Evolutionary conservation across 225 moss, liverwort and hornwort genomes (phyloP).

Genomic region (Marchantia polymorpha): DNA sequence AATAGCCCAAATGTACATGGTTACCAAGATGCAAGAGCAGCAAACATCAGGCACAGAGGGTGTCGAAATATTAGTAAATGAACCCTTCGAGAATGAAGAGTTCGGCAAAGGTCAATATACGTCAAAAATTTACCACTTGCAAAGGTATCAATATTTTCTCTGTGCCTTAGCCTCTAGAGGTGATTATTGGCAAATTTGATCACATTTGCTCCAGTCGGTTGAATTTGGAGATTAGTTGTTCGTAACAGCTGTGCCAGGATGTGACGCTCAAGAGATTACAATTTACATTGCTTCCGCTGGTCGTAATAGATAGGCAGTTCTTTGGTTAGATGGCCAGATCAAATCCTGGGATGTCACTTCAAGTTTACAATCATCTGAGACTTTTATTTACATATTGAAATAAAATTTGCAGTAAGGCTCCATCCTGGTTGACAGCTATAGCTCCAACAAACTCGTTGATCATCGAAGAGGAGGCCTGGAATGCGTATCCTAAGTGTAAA

Average conservation of each 20-base stretch:
- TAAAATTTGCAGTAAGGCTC: constrained; percentile 66
- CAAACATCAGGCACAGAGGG: constrained; percentile 82
- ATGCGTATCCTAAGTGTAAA: constrained; percentile 93
- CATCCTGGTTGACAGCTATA: constrained; percentile 78
- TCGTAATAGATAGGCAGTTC: neutral
- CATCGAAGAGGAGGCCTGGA: constrained; percentile 98
- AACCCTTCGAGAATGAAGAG: constrained; percentile 79
- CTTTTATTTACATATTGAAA: neutral
- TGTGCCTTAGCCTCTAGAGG: neutral
- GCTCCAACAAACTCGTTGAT: constrained; percentile 65
- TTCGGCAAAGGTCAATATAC: constrained; percentile 88
- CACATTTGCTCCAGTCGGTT: neutral
- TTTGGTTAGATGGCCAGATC: neutral
- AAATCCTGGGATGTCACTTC: neutral
- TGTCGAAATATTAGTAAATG: constrained; percentile 79
- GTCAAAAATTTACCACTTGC: constrained; percentile 88
- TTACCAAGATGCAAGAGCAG: constrained; percentile 87
- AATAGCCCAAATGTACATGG: constrained; percentile 96
- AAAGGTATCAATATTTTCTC: constrained; percentile 46
- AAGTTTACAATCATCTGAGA: neutral
- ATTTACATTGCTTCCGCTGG: neutral
- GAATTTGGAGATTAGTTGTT: neutral
- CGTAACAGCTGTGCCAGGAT: neutral
- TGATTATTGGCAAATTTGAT: neutral
- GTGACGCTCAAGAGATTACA: neutral